phyloP scores from a whole-genome alignment of 805 yeast species.

The Saccharomycopsis guyanensis region DNA sequence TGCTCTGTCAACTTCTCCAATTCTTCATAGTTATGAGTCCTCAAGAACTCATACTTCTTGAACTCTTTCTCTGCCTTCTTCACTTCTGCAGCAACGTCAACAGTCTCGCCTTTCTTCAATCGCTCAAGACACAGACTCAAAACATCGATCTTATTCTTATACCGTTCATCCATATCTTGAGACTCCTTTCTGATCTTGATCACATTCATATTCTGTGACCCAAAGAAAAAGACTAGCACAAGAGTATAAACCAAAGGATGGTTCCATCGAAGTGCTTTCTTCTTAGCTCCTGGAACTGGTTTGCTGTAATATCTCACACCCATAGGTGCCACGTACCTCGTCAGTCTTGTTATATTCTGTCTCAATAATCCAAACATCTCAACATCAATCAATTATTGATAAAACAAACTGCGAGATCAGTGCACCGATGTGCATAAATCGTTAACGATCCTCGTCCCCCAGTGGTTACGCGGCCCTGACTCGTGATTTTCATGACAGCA shows the following conservation, averaged over 20 bases:
- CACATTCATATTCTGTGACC: constrained; percentile 41
- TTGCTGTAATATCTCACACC: no score
- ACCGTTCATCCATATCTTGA: constrained; percentile 34
- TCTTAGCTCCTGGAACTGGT: background rate
- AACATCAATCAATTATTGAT: no score
- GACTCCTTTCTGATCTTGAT: constrained; percentile 34
- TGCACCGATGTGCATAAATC: no score
- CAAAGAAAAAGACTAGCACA: constrained; percentile 36
- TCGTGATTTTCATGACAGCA: background rate
- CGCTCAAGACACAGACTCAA: constrained; percentile 34
- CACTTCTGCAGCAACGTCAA: constrained; percentile 36
- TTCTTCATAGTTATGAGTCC: constrained; percentile 13
- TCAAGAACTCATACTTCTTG: constrained; percentile 10
- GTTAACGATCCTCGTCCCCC: no score
- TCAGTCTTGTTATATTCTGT: no score
- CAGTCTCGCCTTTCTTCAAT: constrained; percentile 31
- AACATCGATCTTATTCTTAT: constrained; percentile 31
- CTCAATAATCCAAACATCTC: no score
- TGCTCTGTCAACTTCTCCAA: constrained; percentile 10
- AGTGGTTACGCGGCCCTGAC: background rate
- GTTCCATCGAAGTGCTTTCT: constrained; percentile 2
- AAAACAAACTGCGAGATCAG: no score
- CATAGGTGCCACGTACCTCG: no score
- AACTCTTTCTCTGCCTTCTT: constrained; percentile 22
- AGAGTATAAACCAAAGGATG: constrained; percentile 32